Evolutionary conservation across 345 rosid genomes (phyloP).

Genomic region (Brassica carinata): DNA sequence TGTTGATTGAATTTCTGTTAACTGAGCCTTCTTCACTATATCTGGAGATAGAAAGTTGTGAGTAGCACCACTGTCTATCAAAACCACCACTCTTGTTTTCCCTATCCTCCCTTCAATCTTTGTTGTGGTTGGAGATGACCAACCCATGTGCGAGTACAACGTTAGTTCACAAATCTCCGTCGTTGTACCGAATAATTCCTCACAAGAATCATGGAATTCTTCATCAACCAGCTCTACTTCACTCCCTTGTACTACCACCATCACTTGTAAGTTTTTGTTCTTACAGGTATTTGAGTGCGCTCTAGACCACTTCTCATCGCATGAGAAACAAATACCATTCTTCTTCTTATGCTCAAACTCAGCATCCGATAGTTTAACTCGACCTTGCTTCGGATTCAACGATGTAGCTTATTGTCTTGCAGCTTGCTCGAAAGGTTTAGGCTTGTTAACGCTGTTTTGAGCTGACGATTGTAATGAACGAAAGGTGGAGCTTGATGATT

Average conservation of each 20-base stretch:
- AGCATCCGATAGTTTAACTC: not conserved
- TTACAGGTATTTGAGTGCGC: not conserved
- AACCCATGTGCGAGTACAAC: not conserved
- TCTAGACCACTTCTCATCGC: not conserved
- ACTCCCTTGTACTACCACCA: not conserved
- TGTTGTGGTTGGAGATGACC: not conserved
- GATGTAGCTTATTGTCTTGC: too few species aligned
- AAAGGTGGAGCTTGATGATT: too few species aligned
- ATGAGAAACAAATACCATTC: not conserved
- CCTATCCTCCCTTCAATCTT: not conserved
- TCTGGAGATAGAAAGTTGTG: not conserved
- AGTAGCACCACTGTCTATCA: not conserved
- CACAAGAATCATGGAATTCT: not conserved
- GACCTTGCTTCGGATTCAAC: not conserved
- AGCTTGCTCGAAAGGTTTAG: too few species aligned
- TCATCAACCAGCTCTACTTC: not conserved
- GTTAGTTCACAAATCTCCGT: not conserved
- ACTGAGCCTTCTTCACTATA: not conserved
- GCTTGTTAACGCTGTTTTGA: too few species aligned
- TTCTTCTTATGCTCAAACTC: not conserved
- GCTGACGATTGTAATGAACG: too few species aligned
- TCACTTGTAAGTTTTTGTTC: not conserved
- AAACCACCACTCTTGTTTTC: not conserved
- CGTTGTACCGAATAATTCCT: not conserved
- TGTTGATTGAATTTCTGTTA: too few species aligned